Evolutionary conservation across 1,139 yeast species (phyloP).

Genomic region (Geotrichum siamense): DNA sequence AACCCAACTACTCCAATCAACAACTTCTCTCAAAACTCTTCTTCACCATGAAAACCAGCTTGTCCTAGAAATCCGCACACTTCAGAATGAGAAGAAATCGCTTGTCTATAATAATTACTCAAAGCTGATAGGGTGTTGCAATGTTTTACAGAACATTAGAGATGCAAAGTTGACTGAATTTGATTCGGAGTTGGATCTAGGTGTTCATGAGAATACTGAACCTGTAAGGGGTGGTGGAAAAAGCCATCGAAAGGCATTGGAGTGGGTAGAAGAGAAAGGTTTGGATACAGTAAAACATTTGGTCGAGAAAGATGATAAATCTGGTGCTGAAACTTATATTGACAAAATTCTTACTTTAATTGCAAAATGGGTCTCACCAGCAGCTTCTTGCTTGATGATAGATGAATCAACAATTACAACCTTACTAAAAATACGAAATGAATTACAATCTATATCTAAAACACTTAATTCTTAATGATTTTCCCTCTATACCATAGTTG

Average conservation of each 20-base stretch:
- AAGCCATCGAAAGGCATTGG: background rate
- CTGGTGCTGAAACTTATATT: background rate
- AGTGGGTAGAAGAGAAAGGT: background rate
- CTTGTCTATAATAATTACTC: conserved; percentile 40
- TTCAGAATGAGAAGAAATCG: conserved; percentile 40
- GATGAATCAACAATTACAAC: background rate
- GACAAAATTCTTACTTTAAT: background rate
- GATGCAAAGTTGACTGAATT: background rate
- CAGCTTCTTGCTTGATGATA: background rate
- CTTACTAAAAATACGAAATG: background rate
- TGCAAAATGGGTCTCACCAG: background rate
- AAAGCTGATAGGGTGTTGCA: conserved; percentile 35
- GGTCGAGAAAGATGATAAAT: background rate
- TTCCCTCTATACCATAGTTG: too few relatives aligned
- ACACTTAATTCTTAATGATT: too few relatives aligned
- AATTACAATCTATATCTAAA: too few relatives aligned
- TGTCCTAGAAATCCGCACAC: conserved; percentile 32
- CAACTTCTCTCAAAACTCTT: conserved; percentile 27
- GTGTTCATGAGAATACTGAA: background rate
- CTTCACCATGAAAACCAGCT: conserved; percentile 32
- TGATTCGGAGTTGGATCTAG: conserved; percentile 1
- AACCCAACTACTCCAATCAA: conserved; percentile 1
- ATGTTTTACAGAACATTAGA: conserved; percentile 2
- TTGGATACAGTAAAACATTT: background rate
- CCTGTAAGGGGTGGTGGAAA: background rate